A percentile compares a stretch with the other conserved stretches of the same genome.
phyloP scores from a whole-genome alignment of 2,329 filamentous ascomycete species.

The Neofusicoccum ribis region DNA sequence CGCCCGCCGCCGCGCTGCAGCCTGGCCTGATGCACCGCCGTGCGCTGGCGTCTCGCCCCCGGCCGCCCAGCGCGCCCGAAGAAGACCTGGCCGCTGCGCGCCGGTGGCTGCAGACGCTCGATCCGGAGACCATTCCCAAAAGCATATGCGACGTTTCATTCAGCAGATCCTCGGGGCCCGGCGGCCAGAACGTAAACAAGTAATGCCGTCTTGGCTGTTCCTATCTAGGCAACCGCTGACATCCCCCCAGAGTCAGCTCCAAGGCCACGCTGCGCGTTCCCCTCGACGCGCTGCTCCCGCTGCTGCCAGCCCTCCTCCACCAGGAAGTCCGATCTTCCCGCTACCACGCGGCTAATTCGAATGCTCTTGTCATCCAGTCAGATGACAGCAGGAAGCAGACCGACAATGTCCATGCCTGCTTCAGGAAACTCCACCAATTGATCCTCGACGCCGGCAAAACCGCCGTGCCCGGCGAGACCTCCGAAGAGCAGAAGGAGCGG shows the following conservation, averaged over 20 bases:
- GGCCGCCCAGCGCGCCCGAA: conserved; percentile 20
- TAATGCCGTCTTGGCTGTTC: conserved; percentile 35
- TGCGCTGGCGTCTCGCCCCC: neutral
- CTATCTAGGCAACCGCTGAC: conserved; percentile 10
- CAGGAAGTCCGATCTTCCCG: conserved; percentile 52
- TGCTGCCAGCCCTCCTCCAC: conserved; percentile 58
- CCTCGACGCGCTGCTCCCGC: conserved; percentile 52
- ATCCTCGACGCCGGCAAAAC: conserved; percentile 53
- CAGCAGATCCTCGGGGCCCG: conserved; percentile 64
- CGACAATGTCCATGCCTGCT: conserved; percentile 61
- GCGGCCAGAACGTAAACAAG: conserved; percentile 71
- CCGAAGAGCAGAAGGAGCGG: conserved; percentile 54
- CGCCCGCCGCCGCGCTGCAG: neutral
- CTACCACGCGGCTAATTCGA: conserved; percentile 55
- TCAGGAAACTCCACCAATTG: conserved; percentile 57
- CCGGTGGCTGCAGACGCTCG: conserved; percentile 57
- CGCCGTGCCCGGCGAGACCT: conserved; percentile 62
- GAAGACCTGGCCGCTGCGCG: conserved; percentile 48
- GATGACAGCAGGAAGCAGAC: conserved; percentile 64
- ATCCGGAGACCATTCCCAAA: conserved; percentile 56
- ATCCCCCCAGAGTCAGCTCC: conserved; percentile 58
- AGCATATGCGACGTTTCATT: conserved; percentile 61
- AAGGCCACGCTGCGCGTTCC: conserved; percentile 65
- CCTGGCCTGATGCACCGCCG: neutral
- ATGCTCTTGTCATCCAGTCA: conserved; percentile 61